Base-by-base conservation (phyloP, 345 rosid genomes). In the Moricandia moricandioides region DNA sequence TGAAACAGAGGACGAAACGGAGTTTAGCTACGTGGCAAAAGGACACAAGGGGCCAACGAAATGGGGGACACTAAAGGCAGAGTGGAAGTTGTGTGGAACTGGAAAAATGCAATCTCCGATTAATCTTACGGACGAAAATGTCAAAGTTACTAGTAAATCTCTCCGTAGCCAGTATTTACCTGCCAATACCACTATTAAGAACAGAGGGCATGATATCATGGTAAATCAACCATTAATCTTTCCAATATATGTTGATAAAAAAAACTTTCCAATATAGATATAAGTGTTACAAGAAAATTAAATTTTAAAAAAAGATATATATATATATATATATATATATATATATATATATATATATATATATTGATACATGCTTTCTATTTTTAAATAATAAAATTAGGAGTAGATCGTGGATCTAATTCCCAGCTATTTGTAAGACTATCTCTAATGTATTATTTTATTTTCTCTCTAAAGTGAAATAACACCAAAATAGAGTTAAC, bases 21-120 rank as follows among this genome's bases (percentile, higher is more conserved):
- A 87, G 49, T 94, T 94, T 68, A 73, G 12, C 71, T 94, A 90
- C 43, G 54, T 58, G 9, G 55, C 62, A 17, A 29, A 61, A 5
- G 76, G 87, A 17, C 83, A 62, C 8, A 79, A 21, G 0, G 97
- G 98, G 6, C 97, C 98, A 7, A 67, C 56, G 8, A 59, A 65
- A 7, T 94, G 98, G 99, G 98, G 97, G 75, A 81, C 78, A 60
- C 35, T 92, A 45, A 87, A 81, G 33, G 75, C 73, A 5, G 86
- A 90, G 11, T 95, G 97, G 97, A 34, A 56, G 24, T 37, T 65
- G 1, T 95, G 99, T 69, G 66, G 78, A 51, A 82, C 80, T 26
- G 99, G 98, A 67, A 16, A 74, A 6, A 88, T 89, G 97, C 97
- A 94, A 43, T 94, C 98, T 65, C 98, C 97, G 0, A 86, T 91